Base-by-base conservation (phyloP, 2,329 filamentous ascomycete species). In the Pyrenochaeta sp. region DNA sequence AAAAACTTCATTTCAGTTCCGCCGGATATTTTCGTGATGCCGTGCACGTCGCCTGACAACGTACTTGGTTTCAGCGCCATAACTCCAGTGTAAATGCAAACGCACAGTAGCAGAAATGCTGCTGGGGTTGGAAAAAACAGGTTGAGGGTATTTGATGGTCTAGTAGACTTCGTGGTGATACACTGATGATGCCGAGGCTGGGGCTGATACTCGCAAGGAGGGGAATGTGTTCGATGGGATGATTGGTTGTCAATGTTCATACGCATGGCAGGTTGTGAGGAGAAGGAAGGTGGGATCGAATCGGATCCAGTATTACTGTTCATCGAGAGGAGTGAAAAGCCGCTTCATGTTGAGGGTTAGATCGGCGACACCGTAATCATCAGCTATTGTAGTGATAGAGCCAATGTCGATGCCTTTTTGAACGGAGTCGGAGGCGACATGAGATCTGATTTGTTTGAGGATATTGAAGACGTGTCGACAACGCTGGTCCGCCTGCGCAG, bases 281-380 rank as follows among this genome's bases (percentile, higher is more conserved):
- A 24, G 31, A 29, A 9, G 20, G 23, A 24, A 29, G 13, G 22
- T 13, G 22, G 14, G 20, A 20, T 8, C 18, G 41, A 37, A 22
- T 14, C 10, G 35, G 8, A 32, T 21, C 17, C 19, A 6, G 15
- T 18, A 18, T 37, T 37, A 45, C 15, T 44, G 39, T 30, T 61
- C 60, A 43, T 71, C 66, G 64, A 77, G 75, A 11, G 86, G 85
- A 61, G 79, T 83, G 68, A 90, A 89, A 36, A 90, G 76, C 58
- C 84, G 77, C 61, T 83, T 83, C 85, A 89, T 88, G 69, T 89
- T 82, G 48, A 89, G 75, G 6, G 83, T 87, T 55, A 87, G 75
- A 64, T 87, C 80, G 53, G 76, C 75, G 27, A 82, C 74, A 6
- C 83, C 86, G 63, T 85, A 89, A 44, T 81, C 78, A 51, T 85